phyloP scores from a whole-genome alignment of 2,329 filamentous ascomycete species.

The Neopestalotiopsis sp. region DNA sequence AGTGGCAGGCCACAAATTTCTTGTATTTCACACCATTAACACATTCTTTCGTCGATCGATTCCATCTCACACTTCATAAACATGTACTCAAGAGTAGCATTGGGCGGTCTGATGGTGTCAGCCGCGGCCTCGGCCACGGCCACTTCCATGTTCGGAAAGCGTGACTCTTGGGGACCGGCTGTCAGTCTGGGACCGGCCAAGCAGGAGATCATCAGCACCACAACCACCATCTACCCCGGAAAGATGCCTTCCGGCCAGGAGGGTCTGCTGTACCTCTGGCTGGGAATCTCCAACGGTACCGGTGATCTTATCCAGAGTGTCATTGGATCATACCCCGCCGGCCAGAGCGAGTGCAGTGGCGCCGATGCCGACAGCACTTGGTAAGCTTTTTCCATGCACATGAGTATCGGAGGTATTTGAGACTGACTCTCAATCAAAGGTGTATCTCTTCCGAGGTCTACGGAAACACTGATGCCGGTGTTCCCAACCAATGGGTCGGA shows the following conservation, averaged over 20 bases:
- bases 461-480: conserved; percentile 23
- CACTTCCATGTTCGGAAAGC: conserved; percentile 20
- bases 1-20: not conserved
- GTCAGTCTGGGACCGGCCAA: conserved; percentile 29
- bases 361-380: conserved; percentile 25
- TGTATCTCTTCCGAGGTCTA: conserved; percentile 34
- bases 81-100: conserved; percentile 5
- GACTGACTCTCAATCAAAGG: conserved; percentile 20
- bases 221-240: conserved; percentile 33
- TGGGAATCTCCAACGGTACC: conserved; percentile 32
- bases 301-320: conserved; percentile 29
- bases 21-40: not conserved
- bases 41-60: not conserved
- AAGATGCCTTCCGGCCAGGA: conserved; percentile 30
- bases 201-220: conserved; percentile 27
- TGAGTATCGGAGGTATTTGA: not conserved
- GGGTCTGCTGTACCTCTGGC: conserved; percentile 33
- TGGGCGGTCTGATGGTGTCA: conserved; percentile 18
- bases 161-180: conserved; percentile 30
- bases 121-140: conserved; percentile 19
- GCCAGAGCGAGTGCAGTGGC: conserved; percentile 30
- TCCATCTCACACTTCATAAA: not conserved
- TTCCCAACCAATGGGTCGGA: conserved; percentile 30
- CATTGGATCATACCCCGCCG: conserved; percentile 27
- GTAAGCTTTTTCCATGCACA: not conserved